Evolutionary conservation across 2,329 filamentous ascomycete species (phyloP), one percentile per base, ranked within the genome.

Genomic region (Cladosporium phlei): DNA sequence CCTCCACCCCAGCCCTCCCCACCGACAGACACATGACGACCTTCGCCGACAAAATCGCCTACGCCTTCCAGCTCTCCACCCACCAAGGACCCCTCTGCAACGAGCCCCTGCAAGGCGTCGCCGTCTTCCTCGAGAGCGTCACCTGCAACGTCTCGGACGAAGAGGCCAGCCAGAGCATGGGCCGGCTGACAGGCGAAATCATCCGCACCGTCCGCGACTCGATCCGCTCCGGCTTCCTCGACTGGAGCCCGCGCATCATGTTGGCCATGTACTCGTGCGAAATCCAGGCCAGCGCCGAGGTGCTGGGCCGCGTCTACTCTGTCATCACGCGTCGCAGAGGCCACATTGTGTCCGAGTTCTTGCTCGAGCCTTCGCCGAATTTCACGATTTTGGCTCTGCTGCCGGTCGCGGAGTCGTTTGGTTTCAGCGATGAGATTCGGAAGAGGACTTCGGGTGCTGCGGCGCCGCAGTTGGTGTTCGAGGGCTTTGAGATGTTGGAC

Each of bases 211-310:
- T 91, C 14, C 88, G 91, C 56, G 82, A 88, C 35, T 79, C 83
- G n/a, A 88, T 98, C 51, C 80, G 84, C 40, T 75, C 83, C 53
- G 91, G 84, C 17, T 95, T 97, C 73, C 74, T 96, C 14, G 93
- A 97, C 73, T 98, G 93, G 93, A 91, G 85, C 29, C 87, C 93
- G 0, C 83, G 93, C n/a, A 79, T 98, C 56, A 81, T 97, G 71
- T 80, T 98, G 34, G 93, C 93, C 42, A 97, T 97, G 88, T 98
- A 98, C 72, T 88, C 82, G 46, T 95, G 91, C 65, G 93, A 97
- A 65, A 97, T 98, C 60, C 93, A 97, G 76, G 89, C 91, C 22
- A 90, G 87, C 17, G 82, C 90, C 59, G 93, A 97, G 68, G 93
- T 97, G 32, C 81, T 98, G 4, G 93, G 93, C 17, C 84, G 88